These are phyloP conservation scores for Didymosphaeria variabile DNA, from an alignment of 2,329 filamentous ascomycete species.

Conservation along the genomic window DNA sequence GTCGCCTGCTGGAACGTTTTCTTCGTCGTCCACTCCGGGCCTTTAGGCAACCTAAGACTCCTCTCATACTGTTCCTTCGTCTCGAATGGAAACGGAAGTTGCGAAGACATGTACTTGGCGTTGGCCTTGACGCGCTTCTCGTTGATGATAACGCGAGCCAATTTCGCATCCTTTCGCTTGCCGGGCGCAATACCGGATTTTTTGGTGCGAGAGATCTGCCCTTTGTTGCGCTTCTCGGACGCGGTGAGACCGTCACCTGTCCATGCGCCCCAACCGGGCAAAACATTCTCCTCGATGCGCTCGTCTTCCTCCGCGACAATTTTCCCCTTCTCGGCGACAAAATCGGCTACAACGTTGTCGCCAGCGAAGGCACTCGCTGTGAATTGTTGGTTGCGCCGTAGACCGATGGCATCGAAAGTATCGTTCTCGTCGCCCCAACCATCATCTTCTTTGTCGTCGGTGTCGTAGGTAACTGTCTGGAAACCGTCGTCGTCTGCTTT, in stretches of 20 bases:
- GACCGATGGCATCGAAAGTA: constrained; percentile 50
- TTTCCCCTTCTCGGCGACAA: constrained; percentile 80
- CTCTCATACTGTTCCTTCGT: constrained; percentile 88
- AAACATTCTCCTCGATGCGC: constrained; percentile 75
- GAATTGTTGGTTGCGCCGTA: constrained; percentile 68
- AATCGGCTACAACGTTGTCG: constrained; percentile 81
- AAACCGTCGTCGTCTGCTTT: constrained; percentile 54
- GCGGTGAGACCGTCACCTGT: constrained; percentile 82
- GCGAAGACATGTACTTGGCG: constrained; percentile 83
- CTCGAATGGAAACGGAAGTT: constrained; percentile 90
- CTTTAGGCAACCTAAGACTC: constrained; percentile 83
- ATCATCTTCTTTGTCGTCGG: constrained; percentile 37
- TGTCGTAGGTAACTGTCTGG: constrained; percentile 53
- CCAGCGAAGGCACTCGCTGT: constrained; percentile 88
- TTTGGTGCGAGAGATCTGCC: constrained; percentile 66
- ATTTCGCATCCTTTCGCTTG: constrained; percentile 81
- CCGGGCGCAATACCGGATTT: constrained; percentile 75
- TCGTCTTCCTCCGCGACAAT: constrained; percentile 80
- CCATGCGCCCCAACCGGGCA: constrained; percentile 96
- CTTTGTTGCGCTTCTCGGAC: constrained; percentile 65
- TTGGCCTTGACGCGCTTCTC: constrained; percentile 94
- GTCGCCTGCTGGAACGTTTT: constrained; percentile 88
- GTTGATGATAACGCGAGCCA: constrained; percentile 88
- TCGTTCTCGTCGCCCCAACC: constrained; percentile 49
- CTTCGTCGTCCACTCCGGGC: constrained; percentile 97